phyloP scores from a whole-genome alignment of 805 yeast genomes.

The Tetrapisispora namnaoensis region DNA sequence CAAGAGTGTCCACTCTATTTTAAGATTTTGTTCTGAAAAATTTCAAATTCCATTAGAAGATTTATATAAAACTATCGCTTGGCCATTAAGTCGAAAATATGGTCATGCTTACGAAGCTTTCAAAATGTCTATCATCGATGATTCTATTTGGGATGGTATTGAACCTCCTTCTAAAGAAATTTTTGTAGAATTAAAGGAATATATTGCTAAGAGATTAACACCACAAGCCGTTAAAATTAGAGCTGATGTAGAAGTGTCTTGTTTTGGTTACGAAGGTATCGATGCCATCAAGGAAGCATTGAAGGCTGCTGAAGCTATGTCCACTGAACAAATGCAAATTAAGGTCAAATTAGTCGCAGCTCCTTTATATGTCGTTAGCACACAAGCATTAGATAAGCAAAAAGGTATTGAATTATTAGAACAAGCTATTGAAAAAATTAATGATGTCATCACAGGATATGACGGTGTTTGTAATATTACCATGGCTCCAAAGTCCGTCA shows the following conservation, averaged over 20 bases:
- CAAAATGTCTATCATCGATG: conserved; percentile 89
- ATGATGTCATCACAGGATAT: conserved; percentile 53
- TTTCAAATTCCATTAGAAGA: conserved; percentile 79
- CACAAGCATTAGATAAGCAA: conserved; percentile 85
- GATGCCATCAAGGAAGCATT: conserved; percentile 92
- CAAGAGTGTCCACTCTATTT: conserved; percentile 95
- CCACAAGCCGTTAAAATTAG: conserved; percentile 97
- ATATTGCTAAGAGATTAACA: conserved; percentile 87
- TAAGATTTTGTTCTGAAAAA: conserved; percentile 97
- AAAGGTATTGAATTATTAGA: conserved; percentile 75
- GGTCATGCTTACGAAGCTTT: conserved; percentile 98
- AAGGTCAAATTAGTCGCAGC: conserved; percentile 96
- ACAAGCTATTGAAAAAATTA: conserved; percentile 69
- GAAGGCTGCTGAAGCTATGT: conserved; percentile 71
- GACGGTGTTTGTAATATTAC: conserved; percentile 88
- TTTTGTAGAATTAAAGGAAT: conserved; percentile 72
- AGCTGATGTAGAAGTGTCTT: conserved; percentile 97
- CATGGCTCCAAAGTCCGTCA: conserved; percentile 98
- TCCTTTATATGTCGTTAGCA: conserved; percentile 87
- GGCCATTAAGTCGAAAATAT: conserved; percentile 93
- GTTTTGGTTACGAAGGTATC: conserved; percentile 95
- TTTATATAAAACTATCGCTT: conserved; percentile 81
- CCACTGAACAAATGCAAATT: conserved; percentile 79
- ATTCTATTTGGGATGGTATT: conserved; percentile 71
- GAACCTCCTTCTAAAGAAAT: conserved; percentile 63